Percentiles rank a stretch among this genome's conserved stretches.
Conservation (phyloP, 768 basidiomycete species). For the Mycena venus region DNA sequence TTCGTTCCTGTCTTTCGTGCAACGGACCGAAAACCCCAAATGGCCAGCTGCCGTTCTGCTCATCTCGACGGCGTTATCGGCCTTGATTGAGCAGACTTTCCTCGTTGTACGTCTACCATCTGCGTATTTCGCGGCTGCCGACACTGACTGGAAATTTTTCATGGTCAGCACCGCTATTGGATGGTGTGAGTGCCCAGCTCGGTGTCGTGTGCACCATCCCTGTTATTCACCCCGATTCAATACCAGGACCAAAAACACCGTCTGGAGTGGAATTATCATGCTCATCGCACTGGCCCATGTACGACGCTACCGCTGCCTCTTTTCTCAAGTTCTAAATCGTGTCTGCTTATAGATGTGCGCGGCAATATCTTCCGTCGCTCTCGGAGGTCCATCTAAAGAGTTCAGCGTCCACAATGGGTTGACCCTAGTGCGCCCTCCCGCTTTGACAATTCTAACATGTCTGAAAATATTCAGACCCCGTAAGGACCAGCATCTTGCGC, state of each 20-base stretch:
- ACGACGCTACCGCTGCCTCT: neutral
- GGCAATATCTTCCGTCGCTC: neutral
- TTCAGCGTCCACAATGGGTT: neutral
- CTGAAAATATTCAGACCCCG: neutral
- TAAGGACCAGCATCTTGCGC: neutral
- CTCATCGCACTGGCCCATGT: neutral
- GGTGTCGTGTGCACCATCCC: neutral
- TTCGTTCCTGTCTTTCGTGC: neutral
- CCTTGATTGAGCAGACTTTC: conserved; percentile 23
- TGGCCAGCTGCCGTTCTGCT: neutral
- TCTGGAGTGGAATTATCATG: neutral
- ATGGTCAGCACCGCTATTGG: conserved; percentile 20
- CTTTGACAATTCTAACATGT: neutral
- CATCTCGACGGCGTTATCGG: conserved; percentile 12
- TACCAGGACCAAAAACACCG: neutral
- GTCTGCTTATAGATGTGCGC: neutral
- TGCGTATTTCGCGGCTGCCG: neutral
- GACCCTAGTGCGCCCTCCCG: neutral
- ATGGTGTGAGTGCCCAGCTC: conserved; percentile 5
- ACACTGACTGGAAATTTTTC: neutral
- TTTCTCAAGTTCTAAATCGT: neutral
- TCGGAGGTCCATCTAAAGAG: neutral
- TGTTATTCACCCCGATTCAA: neutral
- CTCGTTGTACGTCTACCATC: conserved; percentile 6
- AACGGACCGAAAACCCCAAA: neutral